Base-by-base conservation (phyloP, 495 filamentous ascomycete species). In the Aspergillus biplanus region DNA sequence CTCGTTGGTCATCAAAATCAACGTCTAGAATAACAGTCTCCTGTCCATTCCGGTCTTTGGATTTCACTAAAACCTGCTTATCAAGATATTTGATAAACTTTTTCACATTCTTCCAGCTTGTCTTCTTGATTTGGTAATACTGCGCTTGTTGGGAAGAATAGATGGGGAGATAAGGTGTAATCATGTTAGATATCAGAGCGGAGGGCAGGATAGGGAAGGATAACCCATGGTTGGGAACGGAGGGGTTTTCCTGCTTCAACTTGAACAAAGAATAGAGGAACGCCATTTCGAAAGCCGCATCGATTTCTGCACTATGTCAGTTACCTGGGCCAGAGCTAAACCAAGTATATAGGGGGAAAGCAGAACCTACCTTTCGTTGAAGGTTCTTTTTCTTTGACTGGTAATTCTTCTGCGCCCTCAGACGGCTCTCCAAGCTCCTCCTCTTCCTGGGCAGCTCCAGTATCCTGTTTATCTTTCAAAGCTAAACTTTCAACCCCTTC, bases 11-110 rank as follows among this genome's bases (percentile, higher is more conserved):
- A 9, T 80, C 73, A 68, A 89, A 91, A 67, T 90, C 86, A 49
- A 91, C 83, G 66, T 91, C 89, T 32, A 85, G 58, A 35, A 92
- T 83, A 13, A 89, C 81, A 2, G 84, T 85, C 69, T 92, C 89
- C 50, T 85, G 80, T 6, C 88, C 87, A 59, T 80, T 85, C 42
- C 86, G 83, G 34, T 90, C 88, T 69, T 91, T 91, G 35, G 80
- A 83, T 65, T 86, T 89, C 47, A 91, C 71, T 12, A 90, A 69
- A 6, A 78, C 69, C 56, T 85, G 74, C 68, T 90, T 91, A 69
- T 90, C 89, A 8, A 92, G 72, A 35, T 82, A 72, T 69, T 91
- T 91, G 72, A 91, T 86, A 71, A 91, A 91, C 62, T 90, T 91
- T 62, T 86, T 87, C 47, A 87, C 81, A 58, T 86, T 91, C 73